Base-by-base conservation (phyloP, 768 basidiomycete genomes). In the Tephrocybe sp. region DNA sequence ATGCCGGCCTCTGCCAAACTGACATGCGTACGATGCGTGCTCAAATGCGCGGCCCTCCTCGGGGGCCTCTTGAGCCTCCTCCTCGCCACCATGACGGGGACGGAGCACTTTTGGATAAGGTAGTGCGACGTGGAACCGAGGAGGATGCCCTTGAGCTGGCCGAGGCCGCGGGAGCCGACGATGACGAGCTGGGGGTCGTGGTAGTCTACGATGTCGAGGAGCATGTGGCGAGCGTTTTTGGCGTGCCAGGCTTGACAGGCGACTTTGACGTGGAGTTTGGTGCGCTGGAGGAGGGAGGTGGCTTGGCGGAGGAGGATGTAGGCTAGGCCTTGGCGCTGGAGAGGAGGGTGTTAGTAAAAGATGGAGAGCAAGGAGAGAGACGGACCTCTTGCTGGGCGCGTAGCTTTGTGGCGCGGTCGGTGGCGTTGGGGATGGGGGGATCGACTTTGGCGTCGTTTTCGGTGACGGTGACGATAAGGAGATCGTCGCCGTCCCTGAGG, bases 171-270 rank as follows among this genome's bases (percentile, higher is more conserved):
- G n/a, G 92, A 95, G 3, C 95, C 95, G 9, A 97, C 95, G 47
- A 98, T 96, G 26, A 93, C 74, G 90, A 97, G 94, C 7, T 82
- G 83, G 1, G 95, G 95, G 49, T 92, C 85, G 30, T 84, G 73
- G 62, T 89, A 80, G 60, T 98, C 95, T 21, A 96, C 86, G 44
- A 98, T 80, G 59, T 95, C 89, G 16, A 96, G 72, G 19, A 96
- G 70, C 86, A 95, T 94, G 61, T 94, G 92, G 19, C 92, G 72
- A 1, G 87, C 77, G 62, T 95, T 95, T 74, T 96, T 97, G n/a
- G 95, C 92, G 57, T 98, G 95, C 82, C 95, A 89, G 24, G 95
- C 94, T 69, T 98, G 94, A 66, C 96, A 98, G 3, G 83, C 76
- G 31, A 98, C 82, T 0, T 83, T 84, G 24, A 97, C 89, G 53